Percentiles rank a stretch among this genome's conserved stretches.
These are phyloP conservation scores for Ballota nigra DNA, from an alignment of 257 asterid species.

Conservation along the genomic window DNA sequence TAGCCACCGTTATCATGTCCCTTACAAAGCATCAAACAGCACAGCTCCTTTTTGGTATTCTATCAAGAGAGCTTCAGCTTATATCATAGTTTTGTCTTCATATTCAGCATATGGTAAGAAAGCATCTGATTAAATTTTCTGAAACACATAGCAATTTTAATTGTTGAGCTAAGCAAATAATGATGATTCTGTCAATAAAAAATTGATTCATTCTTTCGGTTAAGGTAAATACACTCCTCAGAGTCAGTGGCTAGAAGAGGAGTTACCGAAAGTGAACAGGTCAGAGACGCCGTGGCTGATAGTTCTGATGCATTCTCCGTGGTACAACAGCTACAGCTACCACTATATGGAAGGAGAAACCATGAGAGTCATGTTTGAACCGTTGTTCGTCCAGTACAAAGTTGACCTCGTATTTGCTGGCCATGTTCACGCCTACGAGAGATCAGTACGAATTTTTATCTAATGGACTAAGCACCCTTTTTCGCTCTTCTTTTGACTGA, in stretches of 20 bases:
- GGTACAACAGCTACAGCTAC: slow-evolving; percentile 87
- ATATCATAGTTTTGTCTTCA: slow-evolving; percentile 83
- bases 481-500: background rate
- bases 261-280: slow-evolving; percentile 76
- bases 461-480: background rate
- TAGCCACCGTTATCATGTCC: slow-evolving; percentile 60
- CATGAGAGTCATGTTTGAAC: slow-evolving; percentile 85
- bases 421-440: slow-evolving; percentile 93
- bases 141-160: too few relatives aligned
- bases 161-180: too few relatives aligned
- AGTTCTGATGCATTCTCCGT: slow-evolving; percentile 82
- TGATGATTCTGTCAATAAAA: too few relatives aligned
- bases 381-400: slow-evolving; percentile 70
- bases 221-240: slow-evolving; percentile 89
- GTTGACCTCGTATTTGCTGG: slow-evolving; percentile 92
- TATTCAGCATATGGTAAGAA: slow-evolving; percentile 79
- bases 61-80: slow-evolving; percentile 86
- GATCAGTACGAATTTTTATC: slow-evolving; percentile 48
- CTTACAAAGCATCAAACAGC: slow-evolving; percentile 63
- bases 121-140: too few relatives aligned
- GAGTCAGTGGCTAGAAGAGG: slow-evolving; percentile 59
- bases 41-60: slow-evolving; percentile 85
- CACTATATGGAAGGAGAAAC: slow-evolving; percentile 97
- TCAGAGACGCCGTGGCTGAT: slow-evolving; percentile 88
- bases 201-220: background rate